Evolutionary conservation across 1,284 basidiomycete genomes (phyloP), one percentile per base, ranked within the genome.

Genomic region (Amylostereum chailletii): DNA sequence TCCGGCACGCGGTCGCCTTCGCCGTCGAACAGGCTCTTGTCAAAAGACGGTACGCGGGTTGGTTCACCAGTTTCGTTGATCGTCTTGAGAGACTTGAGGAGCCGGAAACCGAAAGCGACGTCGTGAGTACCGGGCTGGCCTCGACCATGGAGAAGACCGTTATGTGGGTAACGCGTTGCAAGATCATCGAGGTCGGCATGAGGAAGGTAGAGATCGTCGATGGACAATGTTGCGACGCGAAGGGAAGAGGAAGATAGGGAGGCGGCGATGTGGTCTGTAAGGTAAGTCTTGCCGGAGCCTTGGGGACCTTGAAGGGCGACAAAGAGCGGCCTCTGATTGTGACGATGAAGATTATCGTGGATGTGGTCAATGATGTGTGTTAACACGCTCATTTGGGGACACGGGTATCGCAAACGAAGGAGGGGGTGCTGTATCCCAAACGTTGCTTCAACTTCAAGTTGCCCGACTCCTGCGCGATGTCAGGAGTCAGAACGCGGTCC

Each of bases 41-140:
- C 92, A 60, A 94, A 98, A 29, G 78, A 68, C 0, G 94, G 94
- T 11, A 94, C 63, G 34, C 75, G 66, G 6, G 90, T 72, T 1
- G 59, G 57, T 4, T 47, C 45, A 0, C 46, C 39, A 5, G 34
- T n/a, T 6, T 62, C 58, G 52, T 73, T 76, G 55, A 79, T 77
- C 6, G 58, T 55, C 56, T 72, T 71, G 41, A 94, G 65, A 10
- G 67, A 62, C 4, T 61, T 57, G 38, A 94, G 63, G 34, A 86
- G 60, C 3, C 68, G 52, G 0, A 70, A 54, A 8, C 86, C 89
- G 4, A 94, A 73, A 1, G 62, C 57, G 26, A 91, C 65, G 60
- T 95, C 91, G 60, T 95, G 91, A 7, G 91, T 94, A 0, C 92
- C 92, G 0, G 91, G 92, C 58, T 84, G 86, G 1, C 91, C 91